Percentiles rank a stretch among this genome's conserved stretches.
phyloP scores from a whole-genome alignment of 345 rosid species.

The Streptanthus diversifolius region DNA sequence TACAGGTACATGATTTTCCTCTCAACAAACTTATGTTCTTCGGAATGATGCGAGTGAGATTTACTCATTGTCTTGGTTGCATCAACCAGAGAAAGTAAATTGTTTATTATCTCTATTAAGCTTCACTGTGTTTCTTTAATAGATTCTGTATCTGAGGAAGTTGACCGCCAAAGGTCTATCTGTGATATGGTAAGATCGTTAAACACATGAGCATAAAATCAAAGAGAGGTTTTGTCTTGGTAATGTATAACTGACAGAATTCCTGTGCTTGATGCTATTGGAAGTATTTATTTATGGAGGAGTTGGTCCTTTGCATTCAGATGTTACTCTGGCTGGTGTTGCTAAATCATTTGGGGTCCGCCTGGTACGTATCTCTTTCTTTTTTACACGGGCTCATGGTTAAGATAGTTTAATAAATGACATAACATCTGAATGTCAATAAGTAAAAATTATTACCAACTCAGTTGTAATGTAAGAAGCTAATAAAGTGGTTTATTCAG shows the following conservation, averaged over 20 bases:
- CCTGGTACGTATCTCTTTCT: constrained; percentile 50
- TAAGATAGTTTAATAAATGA: neutral
- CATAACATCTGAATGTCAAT: neutral
- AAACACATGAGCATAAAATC: constrained; percentile 3
- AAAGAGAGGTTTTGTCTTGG: neutral
- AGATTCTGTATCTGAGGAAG: constrained; percentile 89
- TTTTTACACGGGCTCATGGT: neutral
- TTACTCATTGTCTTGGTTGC: neutral
- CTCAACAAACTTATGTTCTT: constrained; percentile 51
- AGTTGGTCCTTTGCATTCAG: constrained; percentile 88
- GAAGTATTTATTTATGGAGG: constrained; percentile 89
- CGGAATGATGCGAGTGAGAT: constrained; percentile 73
- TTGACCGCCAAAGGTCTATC: constrained; percentile 53
- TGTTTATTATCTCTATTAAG: constrained; percentile 12
- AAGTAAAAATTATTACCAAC: neutral
- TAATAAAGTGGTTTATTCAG: constrained; percentile 35
- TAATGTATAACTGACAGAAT: neutral
- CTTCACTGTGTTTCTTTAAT: constrained; percentile 35
- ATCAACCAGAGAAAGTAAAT: neutral
- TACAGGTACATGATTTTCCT: too few species aligned
- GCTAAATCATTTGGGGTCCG: constrained; percentile 98
- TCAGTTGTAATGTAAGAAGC: neutral
- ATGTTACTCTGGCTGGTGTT: constrained; percentile 82
- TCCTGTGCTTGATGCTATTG: neutral
- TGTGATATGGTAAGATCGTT: constrained; percentile 63